Evolutionary conservation across 768 basidiomycete species (phyloP), one percentile per base, ranked within the genome.

Genomic region (Phylloporus sp.): DNA sequence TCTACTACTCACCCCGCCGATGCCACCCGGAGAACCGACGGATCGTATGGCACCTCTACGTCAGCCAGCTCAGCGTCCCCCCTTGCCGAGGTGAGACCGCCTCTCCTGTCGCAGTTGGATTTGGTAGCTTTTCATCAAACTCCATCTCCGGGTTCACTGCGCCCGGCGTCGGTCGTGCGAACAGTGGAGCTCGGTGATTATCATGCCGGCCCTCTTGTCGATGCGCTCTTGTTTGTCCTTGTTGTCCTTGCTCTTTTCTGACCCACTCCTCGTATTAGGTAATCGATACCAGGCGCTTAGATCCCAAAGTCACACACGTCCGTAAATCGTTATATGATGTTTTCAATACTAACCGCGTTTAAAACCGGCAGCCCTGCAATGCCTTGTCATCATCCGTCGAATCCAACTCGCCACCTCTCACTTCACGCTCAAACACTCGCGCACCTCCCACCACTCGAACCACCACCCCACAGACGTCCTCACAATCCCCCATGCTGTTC

Each of bases 251-350:
- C 44, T 50, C 31, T 15, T 20, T 39, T 9, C 35, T 58, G 13
- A 57, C 54, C 39, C 34, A 9, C 5, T 2, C 8, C 8, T 57
- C n/a, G 27, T 35, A 42, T 62, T 63, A 64, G 65, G 65, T 58
- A 60, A 62, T 66, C 50, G 52, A 61, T 45, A 40, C 48, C 62
- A 59, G 36, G 56, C 60, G 57, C 36, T 42, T 50, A 52, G 54
- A 59, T 52, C 39, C 55, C 33, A 44, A 46, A 36, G 50, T 49
- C 54, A 24, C 38, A 48, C 39, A 22, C 21, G 58, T 63, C 44
- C 55, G 61, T 66, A 53, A 49, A 42, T 10, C 6, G 22, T 56
- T 48, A 52, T 45, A 42, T 49, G 38, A 36, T 39, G 31, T 37
- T 49, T 41, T 44, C n/a, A 18, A 22, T 13, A 6, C 53, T 66